These are phyloP conservation scores for Plasmopara viticola DNA, from an alignment of 352 stramenopile genomes.

Conservation along the genomic window DNA sequence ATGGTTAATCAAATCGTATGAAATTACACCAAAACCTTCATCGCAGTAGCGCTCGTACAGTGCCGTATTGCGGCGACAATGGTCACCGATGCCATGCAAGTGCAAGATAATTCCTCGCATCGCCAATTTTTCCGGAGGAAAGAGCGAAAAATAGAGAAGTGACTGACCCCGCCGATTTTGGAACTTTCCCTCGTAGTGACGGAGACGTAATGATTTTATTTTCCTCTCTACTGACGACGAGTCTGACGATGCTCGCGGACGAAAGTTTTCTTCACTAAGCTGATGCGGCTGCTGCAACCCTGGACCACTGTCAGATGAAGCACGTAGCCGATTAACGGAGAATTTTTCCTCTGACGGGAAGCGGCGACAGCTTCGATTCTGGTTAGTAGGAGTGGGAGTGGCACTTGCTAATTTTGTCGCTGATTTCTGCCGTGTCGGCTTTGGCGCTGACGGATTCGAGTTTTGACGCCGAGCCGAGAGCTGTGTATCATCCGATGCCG, in stretches of 20 bases:
- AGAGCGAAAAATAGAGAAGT: constrained; percentile 53
- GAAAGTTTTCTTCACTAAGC: constrained; percentile 10
- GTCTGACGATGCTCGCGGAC: constrained; percentile 15
- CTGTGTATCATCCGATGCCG: constrained; percentile 5
- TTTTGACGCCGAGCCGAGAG: constrained; percentile 3
- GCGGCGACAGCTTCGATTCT: constrained; percentile 1
- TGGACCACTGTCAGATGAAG: constrained; percentile 15
- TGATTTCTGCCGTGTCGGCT: constrained; percentile 11
- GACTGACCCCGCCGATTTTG: constrained; percentile 38
- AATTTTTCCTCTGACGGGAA: constrained; percentile 12
- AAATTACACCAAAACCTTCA: constrained; percentile 46
- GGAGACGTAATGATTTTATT: constrained; percentile 14
- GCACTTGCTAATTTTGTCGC: constrained; percentile 6
- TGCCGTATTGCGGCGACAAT: constrained; percentile 41
- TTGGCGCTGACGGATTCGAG: constrained; percentile 5
- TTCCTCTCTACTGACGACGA: constrained; percentile 7
- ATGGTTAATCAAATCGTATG: constrained; percentile 53
- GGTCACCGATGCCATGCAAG: constrained; percentile 57
- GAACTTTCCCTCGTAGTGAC: constrained; percentile 40
- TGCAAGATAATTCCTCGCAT: constrained; percentile 49
- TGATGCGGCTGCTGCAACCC: constrained; percentile 2
- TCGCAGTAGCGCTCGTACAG: constrained; percentile 42
- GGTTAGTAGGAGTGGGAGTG: constrained; percentile 8
- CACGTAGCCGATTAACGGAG: constrained; percentile 1
- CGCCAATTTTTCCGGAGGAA: constrained; percentile 29